A percentile compares a stretch with the other conserved stretches of the same genome.
Conservation (phyloP, 2,329 filamentous ascomycete species). For the Colletotrichum nymphaeae region DNA sequence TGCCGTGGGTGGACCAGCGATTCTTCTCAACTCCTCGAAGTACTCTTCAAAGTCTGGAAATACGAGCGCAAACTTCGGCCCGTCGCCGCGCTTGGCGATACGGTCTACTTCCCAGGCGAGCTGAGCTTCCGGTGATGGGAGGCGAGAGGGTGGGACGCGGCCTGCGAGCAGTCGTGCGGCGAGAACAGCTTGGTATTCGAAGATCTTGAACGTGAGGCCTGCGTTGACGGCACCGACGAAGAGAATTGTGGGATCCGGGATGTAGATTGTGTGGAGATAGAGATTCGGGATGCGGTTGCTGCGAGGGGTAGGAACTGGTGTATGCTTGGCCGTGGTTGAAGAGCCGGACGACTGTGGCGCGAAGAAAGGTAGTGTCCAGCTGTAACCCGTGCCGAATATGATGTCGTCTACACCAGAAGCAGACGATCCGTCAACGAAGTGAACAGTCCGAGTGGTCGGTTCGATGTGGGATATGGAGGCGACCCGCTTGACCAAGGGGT, state of each 20-base stretch:
- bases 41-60: constrained; percentile 74
- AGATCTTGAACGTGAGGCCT: constrained; percentile 74
- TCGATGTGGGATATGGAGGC: constrained; percentile 60
- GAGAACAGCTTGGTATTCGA: constrained; percentile 75
- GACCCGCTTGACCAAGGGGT: constrained; percentile 59
- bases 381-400: constrained; percentile 76
- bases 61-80: constrained; percentile 65
- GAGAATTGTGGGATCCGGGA: constrained; percentile 62
- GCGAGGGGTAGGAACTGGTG: constrained; percentile 41
- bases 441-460: constrained; percentile 55
- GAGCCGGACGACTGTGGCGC: constrained; percentile 57
- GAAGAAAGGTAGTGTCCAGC: constrained; percentile 72
- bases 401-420: constrained; percentile 68
- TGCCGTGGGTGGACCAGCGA: constrained; percentile 60
- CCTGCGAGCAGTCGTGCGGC: constrained; percentile 69
- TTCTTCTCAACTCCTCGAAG: constrained; percentile 64
- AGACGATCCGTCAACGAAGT: constrained; percentile 65
- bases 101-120: constrained; percentile 67
- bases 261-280: constrained; percentile 69
- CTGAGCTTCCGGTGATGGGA: constrained; percentile 63
- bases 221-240: constrained; percentile 69
- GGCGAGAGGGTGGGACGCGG: constrained; percentile 47
- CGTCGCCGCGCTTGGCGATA: constrained; percentile 65
- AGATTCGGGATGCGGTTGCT: constrained; percentile 67
- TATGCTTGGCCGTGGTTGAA: neutral